phyloP scores from a whole-genome alignment of 768 basidiomycete genomes.

The Pulveroboletus sp. region DNA sequence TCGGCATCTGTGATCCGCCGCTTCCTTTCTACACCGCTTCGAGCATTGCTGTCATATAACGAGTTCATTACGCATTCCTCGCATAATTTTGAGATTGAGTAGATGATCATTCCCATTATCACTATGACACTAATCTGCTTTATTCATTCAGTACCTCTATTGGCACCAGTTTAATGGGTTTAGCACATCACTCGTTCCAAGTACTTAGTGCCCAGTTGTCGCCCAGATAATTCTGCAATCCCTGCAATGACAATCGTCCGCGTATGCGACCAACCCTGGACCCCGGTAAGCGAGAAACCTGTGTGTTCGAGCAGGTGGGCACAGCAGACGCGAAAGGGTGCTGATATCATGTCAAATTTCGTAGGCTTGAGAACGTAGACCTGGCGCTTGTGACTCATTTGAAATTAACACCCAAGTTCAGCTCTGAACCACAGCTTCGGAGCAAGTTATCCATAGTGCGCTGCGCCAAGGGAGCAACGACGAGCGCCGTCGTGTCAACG shows the following conservation, averaged over 20 bases:
- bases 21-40: conserved; percentile 16
- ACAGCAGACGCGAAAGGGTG: no score
- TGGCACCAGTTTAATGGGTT: conserved; percentile 28
- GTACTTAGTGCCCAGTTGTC: conserved; percentile 15
- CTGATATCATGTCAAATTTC: not conserved
- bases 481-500: not conserved
- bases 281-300: conserved; percentile 18
- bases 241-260: conserved; percentile 7
- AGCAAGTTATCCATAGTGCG: not conserved
- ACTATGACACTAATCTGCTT: conserved; percentile 29
- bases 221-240: conserved; percentile 6
- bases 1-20: conserved; percentile 28
- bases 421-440: not conserved
- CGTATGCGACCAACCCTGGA: conserved; percentile 9
- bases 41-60: conserved; percentile 38
- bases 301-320: not conserved
- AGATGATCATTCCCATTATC: conserved; percentile 26
- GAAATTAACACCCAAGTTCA: not conserved
- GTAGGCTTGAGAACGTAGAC: not conserved
- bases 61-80: conserved; percentile 33
- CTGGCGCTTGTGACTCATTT: not conserved
- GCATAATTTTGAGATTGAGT: conserved; percentile 30
- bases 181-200: conserved; percentile 24
- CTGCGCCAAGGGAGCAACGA: no score
- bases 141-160: conserved; percentile 29